A percentile compares a stretch with the other conserved stretches of the same genome.
Conservation (phyloP, 1,139 yeast genomes). For the Diutina pseudorugosa region DNA sequence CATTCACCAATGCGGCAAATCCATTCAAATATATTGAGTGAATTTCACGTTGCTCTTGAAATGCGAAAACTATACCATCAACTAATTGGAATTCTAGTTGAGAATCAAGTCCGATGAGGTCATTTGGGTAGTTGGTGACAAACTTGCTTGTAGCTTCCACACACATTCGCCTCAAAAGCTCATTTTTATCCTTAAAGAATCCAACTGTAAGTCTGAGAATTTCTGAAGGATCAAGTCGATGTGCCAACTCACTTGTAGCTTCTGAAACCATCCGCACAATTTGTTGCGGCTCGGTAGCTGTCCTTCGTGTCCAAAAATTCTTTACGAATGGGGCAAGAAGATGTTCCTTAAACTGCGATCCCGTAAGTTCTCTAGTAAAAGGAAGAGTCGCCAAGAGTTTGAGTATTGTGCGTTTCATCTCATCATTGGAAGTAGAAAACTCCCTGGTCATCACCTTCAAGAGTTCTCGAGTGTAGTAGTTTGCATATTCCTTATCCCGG, state of each 20-base stretch:
- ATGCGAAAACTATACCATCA: conserved; percentile 76
- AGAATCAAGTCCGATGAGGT: conserved; percentile 25
- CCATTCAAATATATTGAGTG: conserved; percentile 48
- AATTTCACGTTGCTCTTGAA: conserved; percentile 60
- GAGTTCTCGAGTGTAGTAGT: conserved; percentile 66
- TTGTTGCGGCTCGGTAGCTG: conserved; percentile 40
- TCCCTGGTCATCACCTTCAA: conserved; percentile 59
- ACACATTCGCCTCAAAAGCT: conserved; percentile 68
- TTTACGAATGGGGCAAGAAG: conserved; percentile 55
- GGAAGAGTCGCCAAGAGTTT: conserved; percentile 23
- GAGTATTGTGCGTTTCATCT: conserved; percentile 69
- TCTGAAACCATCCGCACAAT: conserved; percentile 53
- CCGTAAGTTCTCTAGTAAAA: conserved; percentile 16
- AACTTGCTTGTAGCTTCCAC: conserved; percentile 46
- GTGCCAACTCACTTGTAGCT: conserved; percentile 58
- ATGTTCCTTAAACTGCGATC: conserved; percentile 20
- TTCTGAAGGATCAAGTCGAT: conserved; percentile 53
- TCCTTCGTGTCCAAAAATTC: conserved; percentile 68
- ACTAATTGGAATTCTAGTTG: conserved; percentile 52
- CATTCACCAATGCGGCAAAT: conserved; percentile 53
- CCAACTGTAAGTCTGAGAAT: conserved; percentile 46
- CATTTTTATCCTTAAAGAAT: conserved; percentile 71
- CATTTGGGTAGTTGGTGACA: conserved; percentile 16
- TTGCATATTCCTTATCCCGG: conserved; percentile 56
- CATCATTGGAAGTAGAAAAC: conserved; percentile 77